Evolutionary conservation across 2,329 filamentous ascomycete species (phyloP).

Genomic region (Lizonia empirigonia): DNA sequence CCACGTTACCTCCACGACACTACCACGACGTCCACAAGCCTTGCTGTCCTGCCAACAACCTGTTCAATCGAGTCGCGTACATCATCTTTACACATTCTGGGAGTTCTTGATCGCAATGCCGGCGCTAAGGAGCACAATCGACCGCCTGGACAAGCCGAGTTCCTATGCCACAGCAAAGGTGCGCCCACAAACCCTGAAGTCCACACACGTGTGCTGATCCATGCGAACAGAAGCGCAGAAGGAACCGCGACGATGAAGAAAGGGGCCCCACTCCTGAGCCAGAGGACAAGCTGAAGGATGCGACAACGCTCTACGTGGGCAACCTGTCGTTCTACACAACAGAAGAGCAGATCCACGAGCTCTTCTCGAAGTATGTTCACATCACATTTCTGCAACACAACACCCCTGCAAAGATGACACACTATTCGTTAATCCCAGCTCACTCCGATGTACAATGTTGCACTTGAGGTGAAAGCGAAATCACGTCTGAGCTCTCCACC

Average conservation of each 20-base stretch:
- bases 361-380: constrained; percentile 73
- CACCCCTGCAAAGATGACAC: constrained; percentile 70
- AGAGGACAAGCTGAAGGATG: constrained; percentile 81
- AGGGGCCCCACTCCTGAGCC: constrained; percentile 61
- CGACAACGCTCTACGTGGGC: constrained; percentile 95
- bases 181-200: constrained; percentile 19
- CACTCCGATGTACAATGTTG: constrained; percentile 88
- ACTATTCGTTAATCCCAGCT: constrained; percentile 95
- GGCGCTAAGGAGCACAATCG: constrained; percentile 74
- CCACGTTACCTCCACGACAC: constrained; percentile 5
- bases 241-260: constrained; percentile 64
- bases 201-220: constrained; percentile 14
- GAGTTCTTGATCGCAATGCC: constrained; percentile 28
- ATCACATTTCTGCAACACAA: neutral
- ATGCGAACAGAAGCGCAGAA: constrained; percentile 69
- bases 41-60: neutral
- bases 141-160: constrained; percentile 90
- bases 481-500: constrained; percentile 61
- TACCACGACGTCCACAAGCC: neutral
- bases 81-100: neutral
- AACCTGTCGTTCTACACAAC: constrained; percentile 99
- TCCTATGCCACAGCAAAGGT: constrained; percentile 90
- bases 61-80: constrained; percentile 4
- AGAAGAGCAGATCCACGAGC: constrained; percentile 97
- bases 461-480: constrained; percentile 88